Percentiles rank a stretch among this genome's conserved stretches.
phyloP scores from a whole-genome alignment of 805 yeast genomes.

The Spathaspora sp. region DNA sequence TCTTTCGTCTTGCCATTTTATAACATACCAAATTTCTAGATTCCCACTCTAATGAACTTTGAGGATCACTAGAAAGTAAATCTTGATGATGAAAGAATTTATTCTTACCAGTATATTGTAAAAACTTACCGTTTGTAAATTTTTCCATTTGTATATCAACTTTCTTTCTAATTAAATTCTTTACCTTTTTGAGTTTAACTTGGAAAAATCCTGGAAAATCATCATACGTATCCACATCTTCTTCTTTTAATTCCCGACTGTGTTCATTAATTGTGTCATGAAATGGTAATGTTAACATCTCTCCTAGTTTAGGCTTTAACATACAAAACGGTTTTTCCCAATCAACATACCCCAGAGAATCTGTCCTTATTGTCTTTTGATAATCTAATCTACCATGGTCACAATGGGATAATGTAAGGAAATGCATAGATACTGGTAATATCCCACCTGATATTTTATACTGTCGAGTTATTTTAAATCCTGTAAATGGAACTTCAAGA shows the following conservation, averaged over 20 bases:
- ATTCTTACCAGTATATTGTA: constrained; percentile 20
- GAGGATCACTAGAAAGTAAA: constrained; percentile 13
- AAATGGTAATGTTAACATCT: constrained; percentile 6
- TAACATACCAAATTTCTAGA: constrained; percentile 41
- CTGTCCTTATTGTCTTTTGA: constrained; percentile 32
- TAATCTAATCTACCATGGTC: constrained; percentile 44
- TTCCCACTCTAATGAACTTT: constrained; percentile 21
- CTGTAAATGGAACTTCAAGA: constrained; percentile 42
- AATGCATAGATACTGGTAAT: constrained; percentile 36
- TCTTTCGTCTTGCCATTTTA: constrained; percentile 53
- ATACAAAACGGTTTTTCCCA: constrained; percentile 51
- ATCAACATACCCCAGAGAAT: constrained; percentile 33
- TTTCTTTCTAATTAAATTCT: constrained; percentile 8
- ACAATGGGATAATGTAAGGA: constrained; percentile 49
- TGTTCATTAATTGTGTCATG: constrained; percentile 9
- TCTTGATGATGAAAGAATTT: constrained; percentile 13
- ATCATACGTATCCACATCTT: constrained; percentile 1
- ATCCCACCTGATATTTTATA: constrained; percentile 35
- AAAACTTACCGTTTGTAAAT: constrained; percentile 11
- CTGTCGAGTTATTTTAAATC: constrained; percentile 52
- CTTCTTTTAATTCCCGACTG: neutral
- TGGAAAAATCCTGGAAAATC: constrained; percentile 3
- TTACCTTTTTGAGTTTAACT: constrained; percentile 1
- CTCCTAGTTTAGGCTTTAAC: constrained; percentile 25
- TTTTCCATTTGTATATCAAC: constrained; percentile 16